Base-by-base conservation (phyloP, 768 basidiomycete genomes). In the Asterophora parasitica region DNA sequence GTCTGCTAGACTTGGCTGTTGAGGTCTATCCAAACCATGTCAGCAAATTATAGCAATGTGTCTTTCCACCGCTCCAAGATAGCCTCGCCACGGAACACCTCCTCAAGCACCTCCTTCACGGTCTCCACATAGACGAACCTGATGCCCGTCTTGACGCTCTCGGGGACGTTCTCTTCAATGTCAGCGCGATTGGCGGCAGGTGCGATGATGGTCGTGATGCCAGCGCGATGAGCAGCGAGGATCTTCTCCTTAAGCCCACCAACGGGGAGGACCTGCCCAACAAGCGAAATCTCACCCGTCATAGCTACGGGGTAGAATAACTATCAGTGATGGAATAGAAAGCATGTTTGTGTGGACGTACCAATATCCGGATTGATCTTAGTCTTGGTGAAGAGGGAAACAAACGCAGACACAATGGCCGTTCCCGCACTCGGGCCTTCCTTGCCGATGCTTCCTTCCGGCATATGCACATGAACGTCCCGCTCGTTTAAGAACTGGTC, bases 361-460 rank as follows among this genome's bases (percentile, higher is more conserved):
- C 91, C 92, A 46, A 96, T 89, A 68, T 96, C 91, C 12, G 89
- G 88, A 61, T 77, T 77, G 36, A 97, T 81, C 65, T 72, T 80
- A 4, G 83, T 89, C 69, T 84, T 86, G 0, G 88, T 94, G 67
- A 97, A 90, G 47, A 98, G 73, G 35, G 85, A 89, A 36, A 98
- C 92, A 54, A 97, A 86, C 0, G 95, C 93, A 37, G 88, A 82
- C 49, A 96, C 60, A 33, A 99, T 83, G 0, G 96, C 96, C 4
- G 91, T 97, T 28, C 96, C 96, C 1, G 96, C 96, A 57, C 89
- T 92, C 1, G 96, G 96, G 0, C 96, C 96, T 56, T 96, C 94
- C 70, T 97, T 93, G 16, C 90, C 90, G 45, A 92, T 83, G 59
- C 85, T 86, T 7, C 92, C 92, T 62, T 92, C 92, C 0, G 93